These are phyloP conservation scores for Coelastrella sp. DNA, from an alignment of 139 green algal species.

Conservation along the genomic window DNA sequence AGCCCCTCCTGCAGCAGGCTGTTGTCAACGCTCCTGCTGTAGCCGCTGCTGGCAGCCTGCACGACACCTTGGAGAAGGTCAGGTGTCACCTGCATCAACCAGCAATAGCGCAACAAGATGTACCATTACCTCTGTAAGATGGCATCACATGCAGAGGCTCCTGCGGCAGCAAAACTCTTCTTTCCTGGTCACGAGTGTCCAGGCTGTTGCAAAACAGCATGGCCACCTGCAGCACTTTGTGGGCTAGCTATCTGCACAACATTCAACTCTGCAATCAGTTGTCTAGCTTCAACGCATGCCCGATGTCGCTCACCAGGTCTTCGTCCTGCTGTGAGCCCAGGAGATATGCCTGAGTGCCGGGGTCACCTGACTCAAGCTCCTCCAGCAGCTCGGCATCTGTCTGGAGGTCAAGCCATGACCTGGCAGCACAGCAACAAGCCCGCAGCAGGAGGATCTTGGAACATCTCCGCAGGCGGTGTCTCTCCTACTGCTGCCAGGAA, in stretches of 20 bases:
- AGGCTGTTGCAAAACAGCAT: too few relatives aligned
- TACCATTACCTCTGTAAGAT: too few relatives aligned
- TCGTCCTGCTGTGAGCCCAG: conserved; percentile 1
- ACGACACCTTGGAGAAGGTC: conserved; percentile 18
- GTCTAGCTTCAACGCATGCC: not conserved
- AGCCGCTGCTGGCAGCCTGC: conserved; percentile 8
- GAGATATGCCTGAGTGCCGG: not conserved
- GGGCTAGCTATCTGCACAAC: too few relatives aligned
- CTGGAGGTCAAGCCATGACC: conserved; percentile 38
- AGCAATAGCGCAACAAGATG: not conserved
- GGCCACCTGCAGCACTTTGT: too few relatives aligned
- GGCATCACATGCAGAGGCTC: too few relatives aligned
- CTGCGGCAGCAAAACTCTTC: too few relatives aligned
- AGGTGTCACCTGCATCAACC: conserved; percentile 21
- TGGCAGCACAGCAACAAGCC: conserved; percentile 6
- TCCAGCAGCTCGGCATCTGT: conserved; percentile 34
- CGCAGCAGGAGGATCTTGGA: not conserved
- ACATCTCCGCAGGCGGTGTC: not conserved
- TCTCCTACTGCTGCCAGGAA: not conserved
- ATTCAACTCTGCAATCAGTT: not conserved
- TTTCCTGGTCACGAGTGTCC: too few relatives aligned
- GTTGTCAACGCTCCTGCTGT: conserved; percentile 12
- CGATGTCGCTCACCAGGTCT: not conserved
- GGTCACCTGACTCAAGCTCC: not conserved
- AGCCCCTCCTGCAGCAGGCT: conserved; percentile 39